These are phyloP conservation scores for Linum usitatissimum DNA, from an alignment of 345 rosid species.

Conservation along the genomic window DNA sequence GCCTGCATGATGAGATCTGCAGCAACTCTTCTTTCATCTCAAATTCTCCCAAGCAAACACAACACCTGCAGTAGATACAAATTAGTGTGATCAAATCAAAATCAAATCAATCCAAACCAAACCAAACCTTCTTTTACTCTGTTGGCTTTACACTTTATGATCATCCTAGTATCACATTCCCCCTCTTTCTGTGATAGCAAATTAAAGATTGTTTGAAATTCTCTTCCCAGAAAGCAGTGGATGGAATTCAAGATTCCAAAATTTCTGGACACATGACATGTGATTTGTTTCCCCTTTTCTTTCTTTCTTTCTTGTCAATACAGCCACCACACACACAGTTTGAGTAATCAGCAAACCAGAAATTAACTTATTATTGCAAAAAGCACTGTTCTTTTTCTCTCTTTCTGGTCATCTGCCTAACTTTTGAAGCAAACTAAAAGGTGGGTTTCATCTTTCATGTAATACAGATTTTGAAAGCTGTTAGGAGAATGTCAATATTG, in stretches of 20 bases:
- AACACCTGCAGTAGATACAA: slow-evolving; percentile 40
- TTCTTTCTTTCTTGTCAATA: neutral
- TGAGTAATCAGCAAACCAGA: neutral
- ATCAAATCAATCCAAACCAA: too few species aligned
- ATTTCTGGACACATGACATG: neutral
- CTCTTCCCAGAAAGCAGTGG: slow-evolving; percentile 15
- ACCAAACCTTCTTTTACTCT: neutral
- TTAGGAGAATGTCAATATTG: too few species aligned
- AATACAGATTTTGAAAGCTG: too few species aligned
- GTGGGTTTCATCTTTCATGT: too few species aligned
- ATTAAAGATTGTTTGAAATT: neutral
- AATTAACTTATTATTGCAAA: too few species aligned
- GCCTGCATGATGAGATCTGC: slow-evolving; percentile 78
- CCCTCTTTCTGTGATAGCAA: neutral
- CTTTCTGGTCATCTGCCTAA: too few species aligned
- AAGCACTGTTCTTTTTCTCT: too few species aligned
- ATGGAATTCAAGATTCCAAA: slow-evolving; percentile 15
- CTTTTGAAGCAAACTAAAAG: too few species aligned
- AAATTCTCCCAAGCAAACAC: slow-evolving; percentile 89
- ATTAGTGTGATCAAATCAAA: neutral
- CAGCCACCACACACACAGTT: neutral
- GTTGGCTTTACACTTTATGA: neutral
- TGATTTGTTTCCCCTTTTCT: neutral
- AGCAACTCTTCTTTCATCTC: slow-evolving; percentile 76
- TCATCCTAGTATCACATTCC: neutral